A percentile compares a stretch with the other conserved stretches of the same genome.
Evolutionary conservation across 1,139 yeast genomes (phyloP).

Genomic region (Hansenula sp.): DNA sequence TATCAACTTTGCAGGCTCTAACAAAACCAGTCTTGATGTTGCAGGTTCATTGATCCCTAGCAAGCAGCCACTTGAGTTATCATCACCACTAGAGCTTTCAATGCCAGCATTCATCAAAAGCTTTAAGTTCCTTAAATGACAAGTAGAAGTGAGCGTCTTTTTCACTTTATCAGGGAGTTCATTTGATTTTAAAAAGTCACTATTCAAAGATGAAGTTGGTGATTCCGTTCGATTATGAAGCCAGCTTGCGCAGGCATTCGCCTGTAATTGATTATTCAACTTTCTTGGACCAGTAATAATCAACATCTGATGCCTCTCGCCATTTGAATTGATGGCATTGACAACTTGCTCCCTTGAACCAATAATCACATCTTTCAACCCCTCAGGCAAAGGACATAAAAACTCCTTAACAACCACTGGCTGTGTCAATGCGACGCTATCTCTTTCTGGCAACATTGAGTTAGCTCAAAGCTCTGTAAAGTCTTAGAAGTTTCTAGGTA

Average conservation of each 20-base stretch:
- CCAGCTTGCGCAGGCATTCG: slow-evolving; percentile 42
- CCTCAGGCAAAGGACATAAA: slow-evolving; percentile 30
- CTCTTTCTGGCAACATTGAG: slow-evolving; percentile 25
- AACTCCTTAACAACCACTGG: slow-evolving; percentile 44
- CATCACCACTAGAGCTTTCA: neutral
- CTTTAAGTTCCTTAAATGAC: neutral
- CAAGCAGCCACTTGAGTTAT: slow-evolving; percentile 25
- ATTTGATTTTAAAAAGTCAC: neutral
- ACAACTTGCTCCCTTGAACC: slow-evolving; percentile 18
- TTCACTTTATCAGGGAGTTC: neutral
- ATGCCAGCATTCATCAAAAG: slow-evolving; percentile 12
- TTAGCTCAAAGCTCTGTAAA: neutral
- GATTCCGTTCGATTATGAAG: slow-evolving; percentile 25
- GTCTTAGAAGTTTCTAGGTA: neutral
- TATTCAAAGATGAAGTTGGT: slow-evolving; percentile 5
- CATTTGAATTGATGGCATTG: slow-evolving; percentile 7
- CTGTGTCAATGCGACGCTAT: slow-evolving; percentile 36
- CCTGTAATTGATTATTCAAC: slow-evolving; percentile 30
- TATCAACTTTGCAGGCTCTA: slow-evolving; percentile 32
- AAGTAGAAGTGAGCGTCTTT: neutral
- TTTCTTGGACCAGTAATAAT: slow-evolving; percentile 39
- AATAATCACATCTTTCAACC: slow-evolving; percentile 29
- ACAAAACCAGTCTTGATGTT: slow-evolving; percentile 34
- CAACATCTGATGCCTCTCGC: slow-evolving; percentile 25
- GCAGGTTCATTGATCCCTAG: slow-evolving; percentile 41